Base-by-base conservation (phyloP, 352 stramenopile species). In the Globisporangium solare region DNA sequence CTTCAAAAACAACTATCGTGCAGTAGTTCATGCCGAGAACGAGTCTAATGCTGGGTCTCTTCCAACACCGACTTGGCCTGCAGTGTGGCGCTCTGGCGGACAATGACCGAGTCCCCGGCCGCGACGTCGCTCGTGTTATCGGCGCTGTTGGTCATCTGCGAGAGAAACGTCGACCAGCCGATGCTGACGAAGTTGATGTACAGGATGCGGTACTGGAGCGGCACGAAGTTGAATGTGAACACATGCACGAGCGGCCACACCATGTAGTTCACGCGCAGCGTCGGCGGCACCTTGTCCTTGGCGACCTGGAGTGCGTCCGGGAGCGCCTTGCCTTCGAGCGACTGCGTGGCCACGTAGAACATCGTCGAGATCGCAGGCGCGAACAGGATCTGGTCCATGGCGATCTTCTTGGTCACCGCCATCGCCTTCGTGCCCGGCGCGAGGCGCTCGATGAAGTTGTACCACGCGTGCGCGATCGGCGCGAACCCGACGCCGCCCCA, bases 391-490 rank as follows among this genome's bases (percentile, higher is more conserved):
- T 80, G 74, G 50, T 83, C 71, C 22, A 74, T 62, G 14, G 45
- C 53, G 24, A 83, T 70, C 50, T 80, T 83, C 60, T 74, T 64
- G 46, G 52, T 63, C 27, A 83, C 59, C 11, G 57, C 71, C 6
- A 64, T 43, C 20, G 63, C 61, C 22, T 60, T 55, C 7, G 53
- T 61, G 18, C 62, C 68, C 1, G 63, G 65, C 18, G 76, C 70
- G 39, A 68, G 45, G 68, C 57, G 56, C 57, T 97, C 89, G 31
- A 97, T 77, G 32, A 90, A 46, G 20, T 86, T 71, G 60, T 96
- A 97, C 66, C 94, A 97, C 51, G 81, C 94, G 68, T 97, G 87
- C 72, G 92, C 94, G 61, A 75, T 76, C 14, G 89, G 88, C 27
- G 89, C 85, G 61, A 95, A 85, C 40, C 96, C 71, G 15, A 93